A percentile compares a stretch with the other conserved stretches of the same genome.
Evolutionary conservation across 1,284 basidiomycete species (phyloP).

Genomic region (Dichomitus squalens): DNA sequence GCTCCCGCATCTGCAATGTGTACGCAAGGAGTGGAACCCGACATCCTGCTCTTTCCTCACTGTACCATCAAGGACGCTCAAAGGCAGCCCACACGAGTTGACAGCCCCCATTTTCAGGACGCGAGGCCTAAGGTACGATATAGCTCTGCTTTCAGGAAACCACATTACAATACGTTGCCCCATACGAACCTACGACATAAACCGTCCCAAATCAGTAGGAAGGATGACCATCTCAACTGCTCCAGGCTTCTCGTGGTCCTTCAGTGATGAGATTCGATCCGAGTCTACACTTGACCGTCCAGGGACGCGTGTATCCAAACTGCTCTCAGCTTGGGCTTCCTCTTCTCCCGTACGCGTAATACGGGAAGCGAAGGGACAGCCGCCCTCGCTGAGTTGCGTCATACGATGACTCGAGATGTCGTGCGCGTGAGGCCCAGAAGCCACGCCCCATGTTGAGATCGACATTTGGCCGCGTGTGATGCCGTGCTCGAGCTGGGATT

Average conservation of each 20-base stretch:
- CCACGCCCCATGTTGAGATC: background rate
- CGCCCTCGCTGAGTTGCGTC: background rate
- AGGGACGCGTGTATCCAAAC: background rate
- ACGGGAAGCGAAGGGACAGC: background rate
- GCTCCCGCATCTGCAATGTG: too few species aligned
- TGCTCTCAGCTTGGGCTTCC: background rate
- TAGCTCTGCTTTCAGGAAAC: too few species aligned
- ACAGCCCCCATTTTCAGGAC: too few species aligned
- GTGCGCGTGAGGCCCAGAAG: background rate
- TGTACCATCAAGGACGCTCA: too few species aligned
- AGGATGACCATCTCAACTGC: background rate
- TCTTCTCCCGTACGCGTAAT: background rate
- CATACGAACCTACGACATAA: too few species aligned
- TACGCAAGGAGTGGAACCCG: too few species aligned
- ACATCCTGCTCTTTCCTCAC: too few species aligned
- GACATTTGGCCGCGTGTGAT: background rate
- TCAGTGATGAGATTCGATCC: background rate
- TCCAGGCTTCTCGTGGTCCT: background rate
- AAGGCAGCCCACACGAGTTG: too few species aligned
- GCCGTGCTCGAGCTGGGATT: background rate
- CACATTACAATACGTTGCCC: too few species aligned
- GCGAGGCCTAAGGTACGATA: too few species aligned
- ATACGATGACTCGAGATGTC: background rate
- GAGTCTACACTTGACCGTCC: background rate
- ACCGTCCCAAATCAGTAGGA: too few species aligned